Evolutionary conservation across 768 basidiomycete genomes (phyloP).

Genomic region (Leccinum barrowsii): DNA sequence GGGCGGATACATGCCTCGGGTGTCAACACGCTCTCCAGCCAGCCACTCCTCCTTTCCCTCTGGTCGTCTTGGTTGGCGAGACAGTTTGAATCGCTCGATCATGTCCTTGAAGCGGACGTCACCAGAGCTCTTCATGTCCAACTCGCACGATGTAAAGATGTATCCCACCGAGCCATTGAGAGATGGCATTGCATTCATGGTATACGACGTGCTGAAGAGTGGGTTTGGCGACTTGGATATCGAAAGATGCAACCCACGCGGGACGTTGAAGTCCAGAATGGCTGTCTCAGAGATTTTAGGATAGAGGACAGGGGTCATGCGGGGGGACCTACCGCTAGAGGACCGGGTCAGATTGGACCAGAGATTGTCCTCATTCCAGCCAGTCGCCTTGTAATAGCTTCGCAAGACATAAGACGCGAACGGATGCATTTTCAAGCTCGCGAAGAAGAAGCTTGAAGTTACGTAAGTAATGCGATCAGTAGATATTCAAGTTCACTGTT

Average conservation of each 20-base stretch:
- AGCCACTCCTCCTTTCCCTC: conserved; percentile 78
- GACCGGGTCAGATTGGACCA: conserved; percentile 88
- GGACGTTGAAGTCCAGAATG: conserved; percentile 88
- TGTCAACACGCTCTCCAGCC: conserved; percentile 74
- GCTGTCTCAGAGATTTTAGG: conserved; percentile 42
- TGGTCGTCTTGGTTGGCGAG: conserved; percentile 76
- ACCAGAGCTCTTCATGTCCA: conserved; percentile 66
- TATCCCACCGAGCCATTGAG: conserved; percentile 92
- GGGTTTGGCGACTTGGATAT: conserved; percentile 88
- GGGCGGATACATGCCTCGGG: conserved; percentile 53
- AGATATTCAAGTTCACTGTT: too few species aligned
- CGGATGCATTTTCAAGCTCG: conserved; percentile 61
- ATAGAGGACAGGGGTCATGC: neutral
- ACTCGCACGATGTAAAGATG: conserved; percentile 85
- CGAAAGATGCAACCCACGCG: conserved; percentile 72
- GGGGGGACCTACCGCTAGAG: conserved; percentile 62
- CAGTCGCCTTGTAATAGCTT: conserved; percentile 87
- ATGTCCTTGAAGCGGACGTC: conserved; percentile 83
- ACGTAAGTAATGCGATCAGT: too few species aligned
- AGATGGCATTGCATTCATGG: conserved; percentile 90
- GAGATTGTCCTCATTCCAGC: conserved; percentile 96
- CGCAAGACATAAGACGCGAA: conserved; percentile 86
- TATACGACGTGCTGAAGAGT: conserved; percentile 85
- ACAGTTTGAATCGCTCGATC: conserved; percentile 83
- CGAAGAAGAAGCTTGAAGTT: neutral